These are phyloP conservation scores for Saturnispora saitoi DNA, from an alignment of 805 yeast genomes.

Conservation along the genomic window DNA sequence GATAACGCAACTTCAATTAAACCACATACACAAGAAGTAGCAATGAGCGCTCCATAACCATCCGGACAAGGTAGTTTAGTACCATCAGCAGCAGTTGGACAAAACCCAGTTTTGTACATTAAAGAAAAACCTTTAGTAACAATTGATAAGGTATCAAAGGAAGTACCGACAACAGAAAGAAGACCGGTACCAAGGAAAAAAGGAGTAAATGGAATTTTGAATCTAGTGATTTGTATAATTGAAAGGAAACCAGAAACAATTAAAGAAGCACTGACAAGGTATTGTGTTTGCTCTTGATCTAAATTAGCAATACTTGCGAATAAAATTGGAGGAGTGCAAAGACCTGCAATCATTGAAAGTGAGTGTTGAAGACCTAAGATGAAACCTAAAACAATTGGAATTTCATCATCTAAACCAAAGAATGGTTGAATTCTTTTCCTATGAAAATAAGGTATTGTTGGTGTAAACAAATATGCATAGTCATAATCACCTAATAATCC, in stretches of 20 bases:
- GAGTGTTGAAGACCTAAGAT: slow-evolving; percentile 83
- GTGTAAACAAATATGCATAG: slow-evolving; percentile 71
- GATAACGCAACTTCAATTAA: slow-evolving; percentile 64
- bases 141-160: slow-evolving; percentile 80
- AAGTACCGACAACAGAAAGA: slow-evolving; percentile 84
- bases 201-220: slow-evolving; percentile 64
- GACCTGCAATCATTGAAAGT: slow-evolving; percentile 86
- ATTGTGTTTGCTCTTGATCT: slow-evolving; percentile 40
- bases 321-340: slow-evolving; percentile 75
- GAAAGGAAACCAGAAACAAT: slow-evolving; percentile 68
- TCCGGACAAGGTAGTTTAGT: slow-evolving; percentile 70
- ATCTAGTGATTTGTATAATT: slow-evolving; percentile 67
- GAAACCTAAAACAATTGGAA: slow-evolving; percentile 74
- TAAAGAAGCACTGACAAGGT: slow-evolving; percentile 61
- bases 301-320: slow-evolving; percentile 60
- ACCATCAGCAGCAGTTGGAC: slow-evolving; percentile 60
- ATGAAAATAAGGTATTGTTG: slow-evolving; percentile 61
- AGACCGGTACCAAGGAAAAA: slow-evolving; percentile 83
- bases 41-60: slow-evolving; percentile 83
- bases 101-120: slow-evolving; percentile 67
- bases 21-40: slow-evolving; percentile 72
- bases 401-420: slow-evolving; percentile 68
- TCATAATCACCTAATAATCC: slow-evolving; percentile 86
- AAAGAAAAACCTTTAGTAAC: slow-evolving; percentile 67
- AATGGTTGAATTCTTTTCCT: slow-evolving; percentile 58